Evolutionary conservation across 1,284 basidiomycete genomes (phyloP).

Genomic region (Boletus sp.): DNA sequence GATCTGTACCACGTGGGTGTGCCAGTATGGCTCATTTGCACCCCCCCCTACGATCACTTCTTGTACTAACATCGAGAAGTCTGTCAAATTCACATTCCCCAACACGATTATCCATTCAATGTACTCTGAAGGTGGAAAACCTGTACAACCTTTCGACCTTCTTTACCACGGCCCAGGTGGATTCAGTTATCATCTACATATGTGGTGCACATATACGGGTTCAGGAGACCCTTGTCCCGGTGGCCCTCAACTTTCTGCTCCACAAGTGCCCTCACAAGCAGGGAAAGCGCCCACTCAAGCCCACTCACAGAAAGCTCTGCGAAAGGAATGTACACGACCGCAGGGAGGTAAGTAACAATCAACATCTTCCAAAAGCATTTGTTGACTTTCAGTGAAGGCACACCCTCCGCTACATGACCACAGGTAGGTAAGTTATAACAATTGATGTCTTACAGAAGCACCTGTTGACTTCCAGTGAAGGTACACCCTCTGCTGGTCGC

Average conservation of each 20-base stretch:
- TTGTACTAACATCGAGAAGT: background rate
- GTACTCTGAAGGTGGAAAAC: background rate
- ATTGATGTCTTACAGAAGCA: too few species aligned
- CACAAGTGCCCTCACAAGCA: too few species aligned
- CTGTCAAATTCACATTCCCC: background rate
- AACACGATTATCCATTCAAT: slow-evolving; percentile 1
- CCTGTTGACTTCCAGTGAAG: too few species aligned
- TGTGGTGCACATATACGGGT: background rate
- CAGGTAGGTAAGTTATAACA: too few species aligned
- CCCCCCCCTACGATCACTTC: background rate
- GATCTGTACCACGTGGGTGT: background rate
- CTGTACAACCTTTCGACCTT: background rate
- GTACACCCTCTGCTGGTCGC: background rate
- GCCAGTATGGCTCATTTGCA: slow-evolving; percentile 4
- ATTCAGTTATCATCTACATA: background rate
- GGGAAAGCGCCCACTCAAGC: too few species aligned
- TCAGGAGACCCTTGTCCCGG: too few species aligned
- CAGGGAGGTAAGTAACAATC: too few species aligned
- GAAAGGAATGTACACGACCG: too few species aligned
- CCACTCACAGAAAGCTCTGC: too few species aligned
- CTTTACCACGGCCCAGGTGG: slow-evolving; percentile 2
- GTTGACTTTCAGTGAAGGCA: too few species aligned
- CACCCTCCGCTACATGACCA: too few species aligned
- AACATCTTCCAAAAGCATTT: too few species aligned
- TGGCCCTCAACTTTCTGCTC: background rate